Percentiles rank a stretch among this genome's conserved stretches.
phyloP scores from a whole-genome alignment of 257 asterid species.

The Euphrasia confusa region DNA sequence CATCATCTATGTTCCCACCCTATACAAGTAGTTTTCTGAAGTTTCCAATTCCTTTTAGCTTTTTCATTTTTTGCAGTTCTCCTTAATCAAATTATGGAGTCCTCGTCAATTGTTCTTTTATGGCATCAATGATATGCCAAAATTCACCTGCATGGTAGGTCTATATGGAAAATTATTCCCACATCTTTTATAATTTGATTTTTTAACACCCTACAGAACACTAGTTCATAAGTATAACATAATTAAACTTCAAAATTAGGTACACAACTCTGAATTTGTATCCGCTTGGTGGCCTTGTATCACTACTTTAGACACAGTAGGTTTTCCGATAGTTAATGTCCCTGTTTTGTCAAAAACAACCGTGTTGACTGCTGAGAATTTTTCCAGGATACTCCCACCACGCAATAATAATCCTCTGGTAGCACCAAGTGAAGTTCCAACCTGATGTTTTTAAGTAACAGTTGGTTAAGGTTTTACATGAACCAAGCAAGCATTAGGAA shows the following conservation, averaged over 20 bases:
- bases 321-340: conserved; percentile 86
- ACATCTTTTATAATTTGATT: background rate
- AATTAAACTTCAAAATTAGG: conserved; percentile 17
- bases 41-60: background rate
- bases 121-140: background rate
- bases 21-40: too few relatives aligned
- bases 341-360: conserved; percentile 97
- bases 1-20: too few relatives aligned
- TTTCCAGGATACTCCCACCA: conserved; percentile 92
- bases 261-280: conserved; percentile 57
- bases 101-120: background rate
- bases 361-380: conserved; percentile 69
- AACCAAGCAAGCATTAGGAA: conserved; percentile 15
- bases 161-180: background rate
- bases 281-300: conserved; percentile 35
- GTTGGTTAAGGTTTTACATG: conserved; percentile 12
- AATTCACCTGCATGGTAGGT: background rate
- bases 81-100: background rate
- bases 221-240: conserved; percentile 19
- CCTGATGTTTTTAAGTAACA: conserved; percentile 41
- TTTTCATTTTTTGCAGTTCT: background rate
- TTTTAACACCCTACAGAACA: background rate
- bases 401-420: conserved; percentile 94
- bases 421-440: conserved; percentile 99
- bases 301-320: conserved; percentile 75